Evolutionary conservation across 2,329 filamentous ascomycete species (phyloP), one percentile per base, ranked within the genome.

Genomic region (Xylariaceae sp.): DNA sequence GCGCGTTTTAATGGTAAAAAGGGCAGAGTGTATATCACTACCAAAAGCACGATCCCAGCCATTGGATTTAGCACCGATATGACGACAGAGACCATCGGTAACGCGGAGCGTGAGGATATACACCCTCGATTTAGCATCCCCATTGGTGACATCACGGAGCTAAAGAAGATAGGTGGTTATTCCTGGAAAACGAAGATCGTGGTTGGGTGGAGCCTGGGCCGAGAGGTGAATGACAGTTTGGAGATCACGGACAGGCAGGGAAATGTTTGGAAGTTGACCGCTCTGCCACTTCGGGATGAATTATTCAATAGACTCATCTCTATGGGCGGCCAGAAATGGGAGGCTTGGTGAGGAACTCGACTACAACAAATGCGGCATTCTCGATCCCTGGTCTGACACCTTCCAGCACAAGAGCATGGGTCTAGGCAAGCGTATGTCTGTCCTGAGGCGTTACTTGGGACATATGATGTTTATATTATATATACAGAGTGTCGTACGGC

Each of bases 181-280:
- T 87, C 88, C 0, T 94, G 88, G 88, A 94, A 93, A 67, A 82
- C 82, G 1, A 92, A 89, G 69, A 68, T 93, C 40, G 76, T 93
- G 2, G 85, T 93, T 1, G 87, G 88, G 0, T 89, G 88, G 86
- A 83, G 85, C 1, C 75, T 88, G 57, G 78, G 81, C 1, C 75
- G 82, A 38, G 82, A 91, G 63, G 80, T 93, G 22, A 80, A 84
- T 0, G 88, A 93, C 67, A 87, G 86, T 0, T 55, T 94, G 53
- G 74, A 87, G 53, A 79, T 92, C 52, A 70, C 70, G 21, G 80
- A 81, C n/a, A 71, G 71, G 43, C 66, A 66, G 12, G 79, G 83
- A 0, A 67, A 76, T 14, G 70, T 68, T 41, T 77, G 75, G 48
- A 77, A 79, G 42, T 64, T 93, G 2, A 94, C 86, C 6, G 88